A percentile compares a stretch with the other conserved stretches of the same genome.
Conservation (phyloP, 2,329 filamentous ascomycete genomes). For the Esteya vermicola region DNA sequence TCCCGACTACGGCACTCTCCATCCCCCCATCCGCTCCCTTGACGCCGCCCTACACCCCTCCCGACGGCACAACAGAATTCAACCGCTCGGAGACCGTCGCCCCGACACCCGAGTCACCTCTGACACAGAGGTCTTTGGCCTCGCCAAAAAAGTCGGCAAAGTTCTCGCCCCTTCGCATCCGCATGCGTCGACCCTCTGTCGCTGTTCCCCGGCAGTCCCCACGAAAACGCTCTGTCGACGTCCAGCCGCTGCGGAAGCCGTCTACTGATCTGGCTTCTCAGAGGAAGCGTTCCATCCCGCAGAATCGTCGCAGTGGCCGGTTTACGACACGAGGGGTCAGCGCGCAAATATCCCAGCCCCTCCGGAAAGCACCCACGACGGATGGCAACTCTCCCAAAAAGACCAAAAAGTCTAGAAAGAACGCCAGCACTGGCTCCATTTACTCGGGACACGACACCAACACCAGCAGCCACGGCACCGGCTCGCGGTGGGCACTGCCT, state of each 20-base stretch:
- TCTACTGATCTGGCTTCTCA: no score
- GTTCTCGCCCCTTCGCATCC: conserved; percentile 8
- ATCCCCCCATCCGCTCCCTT: not conserved
- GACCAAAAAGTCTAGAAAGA: not conserved
- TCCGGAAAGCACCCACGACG: conserved; percentile 10
- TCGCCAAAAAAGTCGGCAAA: not conserved
- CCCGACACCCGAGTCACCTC: no score
- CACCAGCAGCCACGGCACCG: conserved; percentile 9
- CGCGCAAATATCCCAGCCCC: no score
- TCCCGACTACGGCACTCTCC: not conserved
- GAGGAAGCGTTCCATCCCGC: conserved; percentile 28
- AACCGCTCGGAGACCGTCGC: not conserved
- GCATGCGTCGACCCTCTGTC: no score
- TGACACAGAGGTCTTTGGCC: not conserved
- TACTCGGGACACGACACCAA: conserved; percentile 3
- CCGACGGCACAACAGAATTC: no score
- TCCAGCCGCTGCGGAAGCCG: no score
- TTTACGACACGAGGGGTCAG: conserved; percentile 1
- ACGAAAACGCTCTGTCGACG: no score
- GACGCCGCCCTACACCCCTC: not conserved
- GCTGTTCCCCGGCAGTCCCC: no score
- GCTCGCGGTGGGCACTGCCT: conserved; percentile 35
- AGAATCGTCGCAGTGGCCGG: not conserved
- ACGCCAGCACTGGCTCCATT: not conserved
- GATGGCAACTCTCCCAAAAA: conserved; percentile 6